Conservation (phyloP, 73 alveolate genomes). For the Tetrahymena thermophila region DNA sequence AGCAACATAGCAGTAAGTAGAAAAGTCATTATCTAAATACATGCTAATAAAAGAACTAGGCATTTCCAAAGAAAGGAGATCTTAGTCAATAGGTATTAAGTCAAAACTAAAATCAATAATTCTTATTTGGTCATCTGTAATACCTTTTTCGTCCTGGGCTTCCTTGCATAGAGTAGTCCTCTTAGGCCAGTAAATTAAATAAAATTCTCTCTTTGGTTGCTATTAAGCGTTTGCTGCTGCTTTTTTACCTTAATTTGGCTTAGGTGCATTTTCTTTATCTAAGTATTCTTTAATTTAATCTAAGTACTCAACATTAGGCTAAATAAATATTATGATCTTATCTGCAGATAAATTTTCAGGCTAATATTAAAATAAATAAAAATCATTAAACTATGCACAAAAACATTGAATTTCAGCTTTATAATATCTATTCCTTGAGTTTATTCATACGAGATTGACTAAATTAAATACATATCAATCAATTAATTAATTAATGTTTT, state of each 20-base stretch:
- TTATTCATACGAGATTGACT: neutral
- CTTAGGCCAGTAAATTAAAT: conserved; percentile 24
- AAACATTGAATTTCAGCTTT: neutral
- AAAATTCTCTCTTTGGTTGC: neutral
- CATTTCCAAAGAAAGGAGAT: conserved; percentile 52
- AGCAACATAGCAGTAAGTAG: conserved; percentile 44
- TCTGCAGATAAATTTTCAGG: neutral
- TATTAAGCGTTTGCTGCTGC: neutral
- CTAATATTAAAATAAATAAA: neutral
- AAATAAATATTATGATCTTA: neutral
- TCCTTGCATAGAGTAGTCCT: conserved; percentile 28
- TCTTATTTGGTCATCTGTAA: conserved; percentile 3
- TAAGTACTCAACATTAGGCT: neutral
- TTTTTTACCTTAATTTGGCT: neutral
- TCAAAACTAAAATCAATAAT: conserved; percentile 44
- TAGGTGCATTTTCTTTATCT: neutral
- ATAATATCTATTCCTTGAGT: neutral
- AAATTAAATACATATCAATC: neutral
- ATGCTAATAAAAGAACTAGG: conserved; percentile 47
- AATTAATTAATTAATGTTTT: neutral
- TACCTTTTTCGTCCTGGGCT: conserved; percentile 24
- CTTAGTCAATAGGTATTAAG: conserved; percentile 55
- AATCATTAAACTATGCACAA: neutral
- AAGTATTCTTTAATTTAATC: neutral
- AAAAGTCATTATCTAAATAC: conserved; percentile 43